A percentile compares a stretch with the other conserved stretches of the same genome.
phyloP scores from a whole-genome alignment of 1,284 basidiomycete species.

The Hortiboletus rubellus region DNA sequence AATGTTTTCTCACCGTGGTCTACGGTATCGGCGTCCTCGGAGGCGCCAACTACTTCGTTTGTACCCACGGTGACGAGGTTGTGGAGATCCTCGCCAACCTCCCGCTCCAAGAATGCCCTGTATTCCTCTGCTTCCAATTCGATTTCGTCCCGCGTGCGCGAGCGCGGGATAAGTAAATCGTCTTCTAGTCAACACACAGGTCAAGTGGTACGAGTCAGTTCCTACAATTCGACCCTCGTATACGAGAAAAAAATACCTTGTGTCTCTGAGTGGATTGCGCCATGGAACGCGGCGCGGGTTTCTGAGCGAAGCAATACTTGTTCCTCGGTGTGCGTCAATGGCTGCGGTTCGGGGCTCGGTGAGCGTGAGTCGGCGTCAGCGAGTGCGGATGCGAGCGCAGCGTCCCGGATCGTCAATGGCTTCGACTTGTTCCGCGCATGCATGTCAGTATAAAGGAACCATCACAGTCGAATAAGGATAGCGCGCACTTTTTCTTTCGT shows the following conservation, averaged over 20 bases:
- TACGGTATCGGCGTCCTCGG: slow-evolving; percentile 33
- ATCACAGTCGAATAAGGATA: background rate
- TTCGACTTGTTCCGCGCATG: slow-evolving; percentile 43
- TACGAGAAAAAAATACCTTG: slow-evolving; percentile 16
- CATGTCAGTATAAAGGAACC: background rate
- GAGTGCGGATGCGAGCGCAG: slow-evolving; percentile 57
- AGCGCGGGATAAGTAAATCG: slow-evolving; percentile 69
- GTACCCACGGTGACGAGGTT: slow-evolving; percentile 53
- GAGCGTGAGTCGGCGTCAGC: slow-evolving; percentile 55
- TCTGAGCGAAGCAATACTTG: slow-evolving; percentile 77
- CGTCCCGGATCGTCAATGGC: slow-evolving; percentile 62
- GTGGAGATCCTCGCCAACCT: slow-evolving; percentile 77
- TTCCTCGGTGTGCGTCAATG: slow-evolving; percentile 78
- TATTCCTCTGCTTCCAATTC: slow-evolving; percentile 82
- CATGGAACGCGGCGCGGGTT: slow-evolving; percentile 80
- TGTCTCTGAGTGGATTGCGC: slow-evolving; percentile 38
- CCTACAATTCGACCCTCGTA: background rate
- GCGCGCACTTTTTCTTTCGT: slow-evolving; percentile 55
- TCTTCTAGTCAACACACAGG: slow-evolving; percentile 40
- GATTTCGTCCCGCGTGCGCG: slow-evolving; percentile 74
- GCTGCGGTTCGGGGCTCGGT: slow-evolving; percentile 37
- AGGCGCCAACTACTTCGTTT: slow-evolving; percentile 5
- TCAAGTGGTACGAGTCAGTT: background rate
- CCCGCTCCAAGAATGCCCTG: slow-evolving; percentile 73
- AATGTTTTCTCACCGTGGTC: slow-evolving; percentile 33